Percentiles rank a stretch among this genome's conserved stretches.
These are phyloP conservation scores for Globisporangium cederbergense DNA, from an alignment of 352 stramenopile species.

Conservation along the genomic window DNA sequence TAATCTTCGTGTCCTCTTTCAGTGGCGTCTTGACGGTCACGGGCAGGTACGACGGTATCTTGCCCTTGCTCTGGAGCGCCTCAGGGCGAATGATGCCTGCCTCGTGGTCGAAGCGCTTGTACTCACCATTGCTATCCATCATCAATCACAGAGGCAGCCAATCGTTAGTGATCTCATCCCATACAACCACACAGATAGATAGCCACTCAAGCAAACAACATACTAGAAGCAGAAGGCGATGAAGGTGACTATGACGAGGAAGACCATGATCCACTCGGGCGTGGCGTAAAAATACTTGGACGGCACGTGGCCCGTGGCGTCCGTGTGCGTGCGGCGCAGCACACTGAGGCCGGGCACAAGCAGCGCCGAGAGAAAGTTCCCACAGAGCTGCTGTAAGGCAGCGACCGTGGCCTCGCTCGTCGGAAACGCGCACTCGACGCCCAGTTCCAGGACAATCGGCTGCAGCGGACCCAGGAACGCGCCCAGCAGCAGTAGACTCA, in stretches of 20 bases:
- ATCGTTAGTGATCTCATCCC: constrained; percentile 6
- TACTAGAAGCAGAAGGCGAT: constrained; percentile 35
- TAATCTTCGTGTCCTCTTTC: constrained; percentile 1
- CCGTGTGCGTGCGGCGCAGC: constrained; percentile 32
- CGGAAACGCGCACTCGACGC: constrained; percentile 69
- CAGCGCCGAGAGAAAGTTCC: constrained; percentile 70
- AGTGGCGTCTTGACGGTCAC: constrained; percentile 17
- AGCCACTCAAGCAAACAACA: constrained; percentile 9
- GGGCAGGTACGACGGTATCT: constrained; percentile 16
- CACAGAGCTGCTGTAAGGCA: constrained; percentile 71
- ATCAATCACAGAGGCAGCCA: constrained; percentile 16
- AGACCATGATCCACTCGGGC: constrained; percentile 51
- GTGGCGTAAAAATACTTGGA: constrained; percentile 41
- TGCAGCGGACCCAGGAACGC: constrained; percentile 62
- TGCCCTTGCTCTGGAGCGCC: constrained; percentile 12
- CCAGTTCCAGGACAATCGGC: constrained; percentile 64
- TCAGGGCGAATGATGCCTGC: constrained; percentile 20
- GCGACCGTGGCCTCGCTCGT: constrained; percentile 76
- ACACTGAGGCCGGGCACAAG: constrained; percentile 47
- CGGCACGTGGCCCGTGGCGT: constrained; percentile 28
- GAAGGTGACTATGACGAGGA: constrained; percentile 37
- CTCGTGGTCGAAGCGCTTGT: constrained; percentile 29
- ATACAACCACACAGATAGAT: constrained; percentile 17
- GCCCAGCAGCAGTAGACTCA: constrained; percentile 42
- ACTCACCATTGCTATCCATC: constrained; percentile 24